Evolutionary conservation across 192 early-diverging fungal species (phyloP).

Genomic region (Gaertneriomyces semiglobifer): DNA sequence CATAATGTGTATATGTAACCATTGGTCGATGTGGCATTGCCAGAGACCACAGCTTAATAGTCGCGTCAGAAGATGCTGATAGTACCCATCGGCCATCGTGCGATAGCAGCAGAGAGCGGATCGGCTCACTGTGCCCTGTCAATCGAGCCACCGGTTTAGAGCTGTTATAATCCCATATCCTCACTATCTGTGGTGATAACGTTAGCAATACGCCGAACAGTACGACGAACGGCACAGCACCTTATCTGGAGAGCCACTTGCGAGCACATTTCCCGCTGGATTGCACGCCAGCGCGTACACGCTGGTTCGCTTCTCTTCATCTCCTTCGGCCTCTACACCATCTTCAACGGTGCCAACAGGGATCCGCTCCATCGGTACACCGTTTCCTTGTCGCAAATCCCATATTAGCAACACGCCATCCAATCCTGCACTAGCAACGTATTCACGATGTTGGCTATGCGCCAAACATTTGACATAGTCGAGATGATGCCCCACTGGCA

Average conservation of each 20-base stretch:
- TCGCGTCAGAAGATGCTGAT: constrained; percentile 89
- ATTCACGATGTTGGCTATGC: constrained; percentile 63
- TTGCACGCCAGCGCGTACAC: constrained; percentile 88
- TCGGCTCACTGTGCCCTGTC: constrained; percentile 93
- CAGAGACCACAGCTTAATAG: constrained; percentile 97
- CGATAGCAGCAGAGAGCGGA: constrained; percentile 81
- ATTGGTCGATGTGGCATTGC: constrained; percentile 77
- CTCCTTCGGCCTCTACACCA: constrained; percentile 9
- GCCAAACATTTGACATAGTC: constrained; percentile 93
- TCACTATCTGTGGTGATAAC: constrained; percentile 54
- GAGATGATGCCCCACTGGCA: constrained; percentile 73
- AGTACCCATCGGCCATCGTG: constrained; percentile 85
- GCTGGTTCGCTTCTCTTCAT: constrained; percentile 25
- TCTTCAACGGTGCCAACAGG: neutral
- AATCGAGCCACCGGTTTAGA: constrained; percentile 68
- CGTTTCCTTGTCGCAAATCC: constrained; percentile 72
- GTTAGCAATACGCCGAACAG: no score
- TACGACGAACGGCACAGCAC: neutral
- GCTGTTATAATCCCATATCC: constrained; percentile 84
- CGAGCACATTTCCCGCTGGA: constrained; percentile 71
- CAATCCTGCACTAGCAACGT: constrained; percentile 87
- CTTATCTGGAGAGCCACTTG: constrained; percentile 92
- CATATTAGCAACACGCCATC: constrained; percentile 86
- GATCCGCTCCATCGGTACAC: neutral
- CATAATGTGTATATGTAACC: constrained; percentile 82